Conservation (phyloP, 257 asterid species). For the Fraxinus quadrangulata region DNA sequence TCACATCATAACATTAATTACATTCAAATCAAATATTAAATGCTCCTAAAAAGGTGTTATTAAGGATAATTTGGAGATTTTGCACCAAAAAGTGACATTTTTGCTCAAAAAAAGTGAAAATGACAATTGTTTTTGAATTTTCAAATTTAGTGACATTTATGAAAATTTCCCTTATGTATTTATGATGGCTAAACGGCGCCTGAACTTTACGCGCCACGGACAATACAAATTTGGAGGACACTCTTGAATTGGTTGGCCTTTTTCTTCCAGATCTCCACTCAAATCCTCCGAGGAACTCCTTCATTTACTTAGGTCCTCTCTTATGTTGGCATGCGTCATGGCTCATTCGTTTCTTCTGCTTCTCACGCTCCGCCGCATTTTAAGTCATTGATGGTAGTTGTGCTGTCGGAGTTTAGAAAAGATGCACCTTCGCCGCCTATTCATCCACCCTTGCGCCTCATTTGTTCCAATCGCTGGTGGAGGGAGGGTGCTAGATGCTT, state of each 20-base stretch:
- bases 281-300: slow-evolving; percentile 84
- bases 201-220: slow-evolving; percentile 82
- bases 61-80: too few relatives aligned
- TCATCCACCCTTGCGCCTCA: slow-evolving; percentile 8
- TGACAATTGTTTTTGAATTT: too few relatives aligned
- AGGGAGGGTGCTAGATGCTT: background rate
- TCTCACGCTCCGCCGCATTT: slow-evolving; percentile 40
- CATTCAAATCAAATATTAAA: too few relatives aligned
- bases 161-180: too few relatives aligned
- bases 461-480: slow-evolving; percentile 17
- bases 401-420: slow-evolving; percentile 51
- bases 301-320: slow-evolving; percentile 53
- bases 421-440: slow-evolving; percentile 26
- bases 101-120: too few relatives aligned
- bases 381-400: slow-evolving; percentile 77
- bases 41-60: too few relatives aligned
- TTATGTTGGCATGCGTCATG: slow-evolving; percentile 60
- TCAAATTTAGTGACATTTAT: too few relatives aligned
- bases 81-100: too few relatives aligned
- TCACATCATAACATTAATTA: too few relatives aligned
- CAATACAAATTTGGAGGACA: slow-evolving; percentile 79
- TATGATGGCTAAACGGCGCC: slow-evolving; percentile 71
- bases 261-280: slow-evolving; percentile 88
- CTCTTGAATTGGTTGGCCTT: slow-evolving; percentile 81
- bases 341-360: slow-evolving; percentile 50